These are phyloP conservation scores for Russula sp. DNA, from an alignment of 768 basidiomycete genomes.

Conservation along the genomic window DNA sequence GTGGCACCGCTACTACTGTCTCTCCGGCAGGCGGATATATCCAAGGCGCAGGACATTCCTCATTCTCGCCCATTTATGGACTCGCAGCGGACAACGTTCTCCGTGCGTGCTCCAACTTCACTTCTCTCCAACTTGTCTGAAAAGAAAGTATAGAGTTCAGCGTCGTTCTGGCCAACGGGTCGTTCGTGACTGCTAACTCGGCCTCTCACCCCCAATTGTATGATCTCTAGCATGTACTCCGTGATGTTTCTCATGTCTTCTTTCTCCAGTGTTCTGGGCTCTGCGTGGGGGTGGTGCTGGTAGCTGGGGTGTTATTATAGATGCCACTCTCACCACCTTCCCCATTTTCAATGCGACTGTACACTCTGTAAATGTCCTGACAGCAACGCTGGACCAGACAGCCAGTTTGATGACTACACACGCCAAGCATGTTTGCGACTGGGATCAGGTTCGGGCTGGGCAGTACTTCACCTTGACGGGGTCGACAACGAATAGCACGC, in stretches of 20 bases:
- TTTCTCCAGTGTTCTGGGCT: slow-evolving; percentile 30
- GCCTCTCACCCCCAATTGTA: slow-evolving; percentile 18
- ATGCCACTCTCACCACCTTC: slow-evolving; percentile 39
- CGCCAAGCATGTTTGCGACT: slow-evolving; percentile 22
- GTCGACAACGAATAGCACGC: slow-evolving; percentile 7
- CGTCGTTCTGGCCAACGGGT: slow-evolving; percentile 21
- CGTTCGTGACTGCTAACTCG: slow-evolving; percentile 7
- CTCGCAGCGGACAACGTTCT: slow-evolving; percentile 34
- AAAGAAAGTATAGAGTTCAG: slow-evolving; percentile 2
- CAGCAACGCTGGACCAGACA: slow-evolving; percentile 39
- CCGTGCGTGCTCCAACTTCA: slow-evolving; percentile 17
- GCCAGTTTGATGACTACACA: slow-evolving; percentile 38
- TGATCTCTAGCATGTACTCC: neutral
- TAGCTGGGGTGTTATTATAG: slow-evolving; percentile 41
- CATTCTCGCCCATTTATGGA: slow-evolving; percentile 30
- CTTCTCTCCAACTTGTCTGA: neutral
- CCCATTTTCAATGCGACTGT: slow-evolving; percentile 38
- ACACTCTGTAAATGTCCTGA: slow-evolving; percentile 34
- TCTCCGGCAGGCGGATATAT: slow-evolving; percentile 31
- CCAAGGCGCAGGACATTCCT: slow-evolving; percentile 34
- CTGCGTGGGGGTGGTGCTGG: slow-evolving; percentile 33
- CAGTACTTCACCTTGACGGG: slow-evolving; percentile 37
- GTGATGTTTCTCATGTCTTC: neutral
- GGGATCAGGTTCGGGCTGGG: slow-evolving; percentile 5
- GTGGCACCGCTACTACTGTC: slow-evolving; percentile 32